Base-by-base conservation (phyloP, 2,329 filamentous ascomycete species). In the Fusarium sp. region DNA sequence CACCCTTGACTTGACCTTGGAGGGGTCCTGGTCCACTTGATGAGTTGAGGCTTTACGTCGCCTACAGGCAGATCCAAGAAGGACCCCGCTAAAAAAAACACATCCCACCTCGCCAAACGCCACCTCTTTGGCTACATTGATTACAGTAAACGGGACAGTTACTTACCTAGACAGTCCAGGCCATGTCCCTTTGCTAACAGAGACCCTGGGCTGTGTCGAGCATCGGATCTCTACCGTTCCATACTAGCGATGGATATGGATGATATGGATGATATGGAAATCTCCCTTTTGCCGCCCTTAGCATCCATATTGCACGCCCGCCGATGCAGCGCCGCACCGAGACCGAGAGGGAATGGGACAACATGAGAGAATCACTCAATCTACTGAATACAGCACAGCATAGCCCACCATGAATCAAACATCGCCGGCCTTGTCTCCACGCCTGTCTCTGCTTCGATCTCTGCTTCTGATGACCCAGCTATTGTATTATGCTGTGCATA, bases 241-340 rank as follows among this genome's bases (percentile, higher is more conserved):
- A 38, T 29, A 19, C 35, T 51, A 34, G 58, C 42, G 35, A 19
- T 19, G 19, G 19, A 19, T 19, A 19, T 19, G 19, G 19, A 19
- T 19, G 19, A 19, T 19, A 19, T 19, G 19, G 19, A 19, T 19
- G 19, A 62, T 61, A 43, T 57, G 44, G 40, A 47, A 57, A 47
- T 49, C 49, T 54, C 19, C 44, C 35, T 46, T 53, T 59, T 56
- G 26, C 55, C 42, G 55, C 34, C 40, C 53, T 59, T 13, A 29
- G 28, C 28, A 29, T 29, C 43, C 29, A 47, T 44, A 63, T 63
- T 58, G 46, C 48, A 64, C 54, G n/a, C 60, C 60, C 60, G 55
- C 61, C 60, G 61, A 64, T 39, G 61, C 60, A 64, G 39, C 60
- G 60, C 61, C 61, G 61, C 55, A 61, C 60, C 26, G 55, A 64